Base-by-base conservation (phyloP, 352 stramenopile genomes). In the Phytophthora idaei region DNA sequence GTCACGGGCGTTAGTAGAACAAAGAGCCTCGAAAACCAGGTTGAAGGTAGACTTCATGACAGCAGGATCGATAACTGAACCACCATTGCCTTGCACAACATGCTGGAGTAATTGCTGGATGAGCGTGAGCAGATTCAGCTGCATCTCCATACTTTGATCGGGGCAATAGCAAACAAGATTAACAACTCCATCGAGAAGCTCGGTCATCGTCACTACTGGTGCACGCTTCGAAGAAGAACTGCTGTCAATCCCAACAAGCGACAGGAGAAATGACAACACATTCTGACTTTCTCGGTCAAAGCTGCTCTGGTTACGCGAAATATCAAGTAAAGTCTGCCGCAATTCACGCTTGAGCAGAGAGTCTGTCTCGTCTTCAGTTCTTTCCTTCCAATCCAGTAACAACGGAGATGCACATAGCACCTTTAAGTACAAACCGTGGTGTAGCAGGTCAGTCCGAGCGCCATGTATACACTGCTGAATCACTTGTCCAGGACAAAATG, bases 221-320 rank as follows among this genome's bases (percentile, higher is more conserved):
- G 21, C 9, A 1, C 11, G 39, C 8, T 55, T 57, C 11, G 25
- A 56, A 15, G 21, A 12, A 17, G 17, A 17, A 27, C 1, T 21
- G 39, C 10, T 53, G 34, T 52, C 25, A 11, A 69, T 41, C 11
- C 48, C 57, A 47, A 69, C 42, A 50, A 85, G 53, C 4, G 69
- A 57, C 1, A 63, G 37, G 14, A 81, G 31, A 48, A 83, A 69
- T 61, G 49, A 44, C 5, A 73, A 25, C 5, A 76, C 12, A 32
- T 81, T 67, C 11, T 61, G 69, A 17, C 54, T 65, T 47, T 77
- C 71, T 44, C 45, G 51, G 34, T 81, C 65, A 32, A 78, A 80
- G 31, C 28, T 48, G 4, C 29, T 59, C 14, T 69, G 55, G 28
- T 62, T 28, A 2, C 54, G 67, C 4, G 60, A 69, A 15, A 80